Conservation (phyloP, 306 rosid species). For the Glycine soja region DNA sequence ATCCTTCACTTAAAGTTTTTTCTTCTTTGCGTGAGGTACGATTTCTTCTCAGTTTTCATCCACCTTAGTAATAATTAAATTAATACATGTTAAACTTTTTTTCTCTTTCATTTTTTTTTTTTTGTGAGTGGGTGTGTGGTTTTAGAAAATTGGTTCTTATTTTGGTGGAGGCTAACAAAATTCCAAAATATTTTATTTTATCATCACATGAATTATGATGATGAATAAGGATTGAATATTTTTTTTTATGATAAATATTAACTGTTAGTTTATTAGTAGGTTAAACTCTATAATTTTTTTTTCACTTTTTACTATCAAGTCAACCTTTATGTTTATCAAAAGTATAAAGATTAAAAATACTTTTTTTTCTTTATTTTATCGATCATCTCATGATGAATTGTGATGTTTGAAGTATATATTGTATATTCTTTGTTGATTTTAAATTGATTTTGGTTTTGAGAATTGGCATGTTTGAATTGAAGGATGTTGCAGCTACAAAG, state of each 20-base stretch:
- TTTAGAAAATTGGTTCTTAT: neutral
- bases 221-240: too few species aligned
- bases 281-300: too few species aligned
- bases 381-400: neutral
- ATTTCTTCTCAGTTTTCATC: neutral
- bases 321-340: too few species aligned
- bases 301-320: too few species aligned
- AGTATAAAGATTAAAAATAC: too few species aligned
- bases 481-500: conserved; percentile 43
- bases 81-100: neutral
- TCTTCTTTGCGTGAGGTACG: conserved; percentile 47
- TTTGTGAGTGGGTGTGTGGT: neutral
- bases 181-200: too few species aligned
- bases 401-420: neutral
- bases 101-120: neutral
- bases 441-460: conserved; percentile 30
- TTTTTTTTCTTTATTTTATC: neutral
- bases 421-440: neutral
- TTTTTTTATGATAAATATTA: too few species aligned
- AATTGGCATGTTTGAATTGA: conserved; percentile 10
- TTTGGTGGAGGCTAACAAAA: too few species aligned
- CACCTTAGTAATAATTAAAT: neutral
- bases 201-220: too few species aligned
- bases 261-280: too few species aligned
- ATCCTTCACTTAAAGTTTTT: conserved; percentile 21